Evolutionary conservation across 371 early-diverging fungal genomes (phyloP).

Genomic region (Mucor mucedo): DNA sequence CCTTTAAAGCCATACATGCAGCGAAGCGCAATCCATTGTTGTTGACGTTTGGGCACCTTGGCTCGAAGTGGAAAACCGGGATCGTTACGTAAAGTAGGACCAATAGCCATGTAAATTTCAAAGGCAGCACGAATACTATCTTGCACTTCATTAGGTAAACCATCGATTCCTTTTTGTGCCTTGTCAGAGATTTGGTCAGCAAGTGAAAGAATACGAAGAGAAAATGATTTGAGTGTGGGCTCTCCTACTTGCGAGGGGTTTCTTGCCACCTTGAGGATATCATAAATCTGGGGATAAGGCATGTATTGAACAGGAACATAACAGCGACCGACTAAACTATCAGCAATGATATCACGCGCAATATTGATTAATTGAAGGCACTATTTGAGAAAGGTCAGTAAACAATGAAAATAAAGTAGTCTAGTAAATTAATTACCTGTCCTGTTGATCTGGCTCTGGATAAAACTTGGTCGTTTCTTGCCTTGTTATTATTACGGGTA

Average conservation of each 20-base stretch:
- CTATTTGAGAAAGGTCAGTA: conserved; percentile 17
- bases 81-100: conserved; percentile 34
- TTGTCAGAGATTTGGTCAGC: conserved; percentile 37
- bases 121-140: conserved; percentile 52
- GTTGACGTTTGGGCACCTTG: conserved; percentile 40
- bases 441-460: conserved; percentile 56
- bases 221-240: conserved; percentile 25
- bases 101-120: conserved; percentile 54
- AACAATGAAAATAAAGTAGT: background rate
- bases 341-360: conserved; percentile 59
- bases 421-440: conserved; percentile 31
- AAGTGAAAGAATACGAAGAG: conserved; percentile 32
- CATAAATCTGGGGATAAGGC: conserved; percentile 29
- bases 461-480: conserved; percentile 37
- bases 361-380: conserved; percentile 65
- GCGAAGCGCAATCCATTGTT: conserved; percentile 45
- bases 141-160: conserved; percentile 45
- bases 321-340: conserved; percentile 50
- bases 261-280: conserved; percentile 26
- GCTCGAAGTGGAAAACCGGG: conserved; percentile 48
- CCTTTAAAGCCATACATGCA: conserved; percentile 48
- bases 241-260: conserved; percentile 34
- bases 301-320: conserved; percentile 56
- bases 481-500: conserved; percentile 10
- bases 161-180: conserved; percentile 47